Evolutionary conservation across 2,329 filamentous ascomycete species (phyloP).

Genomic region (Monilinia polystroma): DNA sequence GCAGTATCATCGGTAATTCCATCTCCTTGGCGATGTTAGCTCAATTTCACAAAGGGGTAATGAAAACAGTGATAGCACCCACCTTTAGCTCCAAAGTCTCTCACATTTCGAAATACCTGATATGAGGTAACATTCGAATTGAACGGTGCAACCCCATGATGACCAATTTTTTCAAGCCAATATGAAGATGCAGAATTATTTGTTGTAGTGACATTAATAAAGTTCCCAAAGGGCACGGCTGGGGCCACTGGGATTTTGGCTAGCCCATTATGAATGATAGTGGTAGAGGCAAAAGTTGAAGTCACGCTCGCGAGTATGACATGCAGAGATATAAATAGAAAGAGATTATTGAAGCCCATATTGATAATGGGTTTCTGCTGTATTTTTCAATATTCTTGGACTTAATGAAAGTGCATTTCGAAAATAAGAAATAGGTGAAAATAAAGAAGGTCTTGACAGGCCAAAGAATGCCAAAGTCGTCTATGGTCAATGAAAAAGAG

Average conservation of each 20-base stretch:
- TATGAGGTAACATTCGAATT: slow-evolving; percentile 23
- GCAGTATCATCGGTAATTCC: slow-evolving; percentile 74
- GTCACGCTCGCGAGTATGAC: not conserved
- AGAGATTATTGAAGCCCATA: not conserved
- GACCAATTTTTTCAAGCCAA: slow-evolving; percentile 31
- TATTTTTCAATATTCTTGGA: not conserved
- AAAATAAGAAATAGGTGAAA: not conserved
- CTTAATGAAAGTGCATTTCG: slow-evolving; percentile 7
- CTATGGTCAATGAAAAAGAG: not conserved
- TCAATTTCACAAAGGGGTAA: slow-evolving; percentile 82
- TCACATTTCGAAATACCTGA: slow-evolving; percentile 32
- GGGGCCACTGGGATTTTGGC: not conserved
- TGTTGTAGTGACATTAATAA: not conserved
- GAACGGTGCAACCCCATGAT: slow-evolving; percentile 30
- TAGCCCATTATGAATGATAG: not conserved
- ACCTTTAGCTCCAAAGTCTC: slow-evolving; percentile 33
- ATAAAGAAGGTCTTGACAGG: not conserved
- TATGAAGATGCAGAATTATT: slow-evolving; percentile 20
- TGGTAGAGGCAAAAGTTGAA: not conserved
- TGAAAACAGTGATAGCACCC: not conserved
- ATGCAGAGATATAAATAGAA: slow-evolving; percentile 2
- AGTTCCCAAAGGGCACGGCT: not conserved
- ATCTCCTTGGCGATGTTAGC: slow-evolving; percentile 67
- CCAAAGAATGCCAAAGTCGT: not conserved
- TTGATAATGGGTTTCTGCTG: not conserved